Evolutionary conservation across 2,329 filamentous ascomycete species (phyloP).

Genomic region (Sporothrix inflata): DNA sequence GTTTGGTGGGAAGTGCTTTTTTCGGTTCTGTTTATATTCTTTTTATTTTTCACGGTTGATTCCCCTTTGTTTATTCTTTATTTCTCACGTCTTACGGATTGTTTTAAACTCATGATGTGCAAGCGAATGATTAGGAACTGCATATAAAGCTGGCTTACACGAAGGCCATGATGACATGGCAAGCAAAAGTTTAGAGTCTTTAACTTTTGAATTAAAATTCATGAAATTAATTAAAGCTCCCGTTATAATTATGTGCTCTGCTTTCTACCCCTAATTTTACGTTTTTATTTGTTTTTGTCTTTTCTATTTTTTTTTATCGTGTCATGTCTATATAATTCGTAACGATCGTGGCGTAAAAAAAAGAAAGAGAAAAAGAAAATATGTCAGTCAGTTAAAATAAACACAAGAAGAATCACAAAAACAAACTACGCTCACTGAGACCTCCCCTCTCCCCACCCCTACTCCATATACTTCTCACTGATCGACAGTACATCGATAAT

Average conservation of each 20-base stretch:
- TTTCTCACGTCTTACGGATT: background rate
- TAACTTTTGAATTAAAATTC: background rate
- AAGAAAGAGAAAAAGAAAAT: background rate
- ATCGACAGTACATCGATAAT: slow-evolving; percentile 25
- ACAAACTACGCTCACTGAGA: background rate
- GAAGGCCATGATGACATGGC: background rate
- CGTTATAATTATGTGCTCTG: background rate
- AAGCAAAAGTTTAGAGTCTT: background rate
- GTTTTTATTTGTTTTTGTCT: slow-evolving; percentile 7
- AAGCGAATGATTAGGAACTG: slow-evolving; percentile 1
- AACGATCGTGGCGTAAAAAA: background rate
- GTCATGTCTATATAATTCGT: background rate
- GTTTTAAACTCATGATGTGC: background rate
- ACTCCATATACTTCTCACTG: slow-evolving; percentile 28
- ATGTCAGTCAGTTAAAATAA: background rate
- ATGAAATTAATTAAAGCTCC: background rate
- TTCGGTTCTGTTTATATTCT: background rate
- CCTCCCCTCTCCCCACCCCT: background rate
- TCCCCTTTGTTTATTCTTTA: background rate
- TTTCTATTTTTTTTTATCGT: background rate
- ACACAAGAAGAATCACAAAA: background rate
- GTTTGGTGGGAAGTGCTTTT: background rate
- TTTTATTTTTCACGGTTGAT: slow-evolving; percentile 2
- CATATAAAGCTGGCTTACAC: background rate
- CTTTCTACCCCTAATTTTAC: background rate